phyloP scores from a whole-genome alignment of 805 yeast species.

The Lipomyces kockii region DNA sequence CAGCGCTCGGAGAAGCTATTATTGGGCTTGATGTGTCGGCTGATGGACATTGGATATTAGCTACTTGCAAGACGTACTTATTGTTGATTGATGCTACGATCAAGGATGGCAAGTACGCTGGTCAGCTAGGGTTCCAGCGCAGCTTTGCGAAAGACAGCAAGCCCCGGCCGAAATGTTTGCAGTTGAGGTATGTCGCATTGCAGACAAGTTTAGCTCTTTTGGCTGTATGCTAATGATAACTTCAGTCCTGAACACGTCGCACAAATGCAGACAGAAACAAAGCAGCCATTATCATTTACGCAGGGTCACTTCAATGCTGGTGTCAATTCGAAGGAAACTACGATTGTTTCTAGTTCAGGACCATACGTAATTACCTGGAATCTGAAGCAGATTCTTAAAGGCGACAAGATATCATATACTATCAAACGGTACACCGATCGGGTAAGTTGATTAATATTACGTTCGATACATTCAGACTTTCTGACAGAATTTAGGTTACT shows the following conservation, averaged over 20 bases:
- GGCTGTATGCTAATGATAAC: not conserved
- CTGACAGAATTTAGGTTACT: slow-evolving; percentile 48
- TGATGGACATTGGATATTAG: slow-evolving; percentile 81
- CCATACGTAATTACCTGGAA: slow-evolving; percentile 86
- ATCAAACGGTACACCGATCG: slow-evolving; percentile 65
- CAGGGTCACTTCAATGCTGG: slow-evolving; percentile 80
- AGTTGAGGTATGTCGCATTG: slow-evolving; percentile 34
- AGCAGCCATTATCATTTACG: slow-evolving; percentile 61
- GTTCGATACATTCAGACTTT: not conserved
- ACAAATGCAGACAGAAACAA: slow-evolving; percentile 57
- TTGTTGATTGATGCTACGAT: slow-evolving; percentile 70
- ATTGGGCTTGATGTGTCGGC: slow-evolving; percentile 70
- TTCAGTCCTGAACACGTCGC: slow-evolving; percentile 75
- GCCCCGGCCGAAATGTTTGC: slow-evolving; percentile 71
- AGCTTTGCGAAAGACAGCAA: slow-evolving; percentile 66
- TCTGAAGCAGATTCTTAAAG: slow-evolving; percentile 59
- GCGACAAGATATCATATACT: slow-evolving; percentile 60
- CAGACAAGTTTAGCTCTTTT: not conserved
- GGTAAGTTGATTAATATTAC: not conserved
- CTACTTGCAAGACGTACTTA: slow-evolving; percentile 75
- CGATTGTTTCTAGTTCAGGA: slow-evolving; percentile 78
- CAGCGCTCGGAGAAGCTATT: slow-evolving; percentile 80
- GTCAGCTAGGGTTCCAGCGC: slow-evolving; percentile 64
- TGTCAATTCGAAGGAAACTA: slow-evolving; percentile 63
- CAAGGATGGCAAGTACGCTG: slow-evolving; percentile 63